Evolutionary conservation across 163 green algal genomes (phyloP).

Genomic region (Botryococcus braunii): DNA sequence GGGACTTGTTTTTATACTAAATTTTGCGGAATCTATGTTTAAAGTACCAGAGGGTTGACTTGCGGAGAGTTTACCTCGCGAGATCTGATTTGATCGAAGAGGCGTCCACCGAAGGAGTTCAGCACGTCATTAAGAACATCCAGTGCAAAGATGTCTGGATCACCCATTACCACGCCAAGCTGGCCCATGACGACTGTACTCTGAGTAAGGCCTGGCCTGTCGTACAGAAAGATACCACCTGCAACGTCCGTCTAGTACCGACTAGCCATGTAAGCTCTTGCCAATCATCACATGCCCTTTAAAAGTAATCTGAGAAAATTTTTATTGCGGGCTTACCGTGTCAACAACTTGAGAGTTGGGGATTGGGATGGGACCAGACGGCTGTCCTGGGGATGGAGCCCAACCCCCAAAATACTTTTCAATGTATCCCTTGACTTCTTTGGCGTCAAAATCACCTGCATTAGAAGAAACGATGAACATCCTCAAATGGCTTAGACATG

Average conservation of each 20-base stretch:
- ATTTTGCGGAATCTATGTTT: too few relatives aligned
- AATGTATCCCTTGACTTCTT: slow-evolving; percentile 40
- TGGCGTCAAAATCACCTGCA: slow-evolving; percentile 54
- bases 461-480: too few relatives aligned
- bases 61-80: slow-evolving; percentile 36
- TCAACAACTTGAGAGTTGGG: slow-evolving; percentile 28
- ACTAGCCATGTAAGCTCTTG: too few relatives aligned
- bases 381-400: slow-evolving; percentile 36
- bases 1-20: too few relatives aligned
- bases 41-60: too few relatives aligned
- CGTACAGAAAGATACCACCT: slow-evolving; percentile 70
- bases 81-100: slow-evolving; percentile 77
- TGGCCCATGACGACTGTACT: slow-evolving; percentile 53
- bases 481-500: too few relatives aligned
- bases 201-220: slow-evolving; percentile 51
- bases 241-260: too few relatives aligned
- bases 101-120: slow-evolving; percentile 77
- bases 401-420: slow-evolving; percentile 51
- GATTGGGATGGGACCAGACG: slow-evolving; percentile 20
- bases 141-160: slow-evolving; percentile 62
- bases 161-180: slow-evolving; percentile 52
- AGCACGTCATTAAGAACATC: slow-evolving; percentile 65
- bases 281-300: too few relatives aligned
- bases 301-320: too few relatives aligned
- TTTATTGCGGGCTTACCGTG: too few relatives aligned